Evolutionary conservation across 768 basidiomycete species (phyloP).

Genomic region (Clavulina sp.): DNA sequence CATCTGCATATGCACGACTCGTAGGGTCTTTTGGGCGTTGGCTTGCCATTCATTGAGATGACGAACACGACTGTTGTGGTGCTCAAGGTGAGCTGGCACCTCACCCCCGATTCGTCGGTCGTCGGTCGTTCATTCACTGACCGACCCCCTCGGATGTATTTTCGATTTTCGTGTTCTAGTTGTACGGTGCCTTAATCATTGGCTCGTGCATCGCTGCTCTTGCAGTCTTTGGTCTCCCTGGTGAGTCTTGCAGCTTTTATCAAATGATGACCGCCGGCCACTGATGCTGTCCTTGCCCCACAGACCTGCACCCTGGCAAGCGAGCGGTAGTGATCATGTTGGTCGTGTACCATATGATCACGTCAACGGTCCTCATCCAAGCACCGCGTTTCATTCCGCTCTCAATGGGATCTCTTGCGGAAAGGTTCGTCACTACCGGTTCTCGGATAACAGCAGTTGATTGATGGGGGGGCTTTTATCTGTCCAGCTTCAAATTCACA

Average conservation of each 20-base stretch:
- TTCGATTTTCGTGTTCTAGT: slow-evolving; percentile 21
- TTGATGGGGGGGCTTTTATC: not conserved
- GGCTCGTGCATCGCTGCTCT: slow-evolving; percentile 43
- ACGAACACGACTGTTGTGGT: slow-evolving; percentile 68
- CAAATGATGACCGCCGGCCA: not conserved
- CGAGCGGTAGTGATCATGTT: slow-evolving; percentile 63
- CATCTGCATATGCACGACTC: not conserved
- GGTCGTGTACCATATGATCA: slow-evolving; percentile 55
- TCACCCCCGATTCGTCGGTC: not conserved
- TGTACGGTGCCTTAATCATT: slow-evolving; percentile 48
- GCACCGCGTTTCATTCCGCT: slow-evolving; percentile 67
- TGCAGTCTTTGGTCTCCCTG: slow-evolving; percentile 55
- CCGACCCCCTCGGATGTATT: not conserved
- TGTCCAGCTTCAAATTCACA: slow-evolving; percentile 31
- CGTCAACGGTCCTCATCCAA: slow-evolving; percentile 57
- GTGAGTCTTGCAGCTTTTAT: slow-evolving; percentile 19
- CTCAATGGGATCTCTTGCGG: slow-evolving; percentile 31
- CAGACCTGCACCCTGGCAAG: slow-evolving; percentile 75
- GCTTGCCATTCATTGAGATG: slow-evolving; percentile 61
- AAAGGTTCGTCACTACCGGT: slow-evolving; percentile 5
- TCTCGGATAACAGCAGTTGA: not conserved
- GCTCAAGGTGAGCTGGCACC: slow-evolving; percentile 38
- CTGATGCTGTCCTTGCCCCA: not conserved
- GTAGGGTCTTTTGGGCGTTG: slow-evolving; percentile 1
- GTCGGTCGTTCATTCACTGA: not conserved